Evolutionary conservation across 2,329 filamentous ascomycete species (phyloP).

Genomic region (Hypomyces rosellus): DNA sequence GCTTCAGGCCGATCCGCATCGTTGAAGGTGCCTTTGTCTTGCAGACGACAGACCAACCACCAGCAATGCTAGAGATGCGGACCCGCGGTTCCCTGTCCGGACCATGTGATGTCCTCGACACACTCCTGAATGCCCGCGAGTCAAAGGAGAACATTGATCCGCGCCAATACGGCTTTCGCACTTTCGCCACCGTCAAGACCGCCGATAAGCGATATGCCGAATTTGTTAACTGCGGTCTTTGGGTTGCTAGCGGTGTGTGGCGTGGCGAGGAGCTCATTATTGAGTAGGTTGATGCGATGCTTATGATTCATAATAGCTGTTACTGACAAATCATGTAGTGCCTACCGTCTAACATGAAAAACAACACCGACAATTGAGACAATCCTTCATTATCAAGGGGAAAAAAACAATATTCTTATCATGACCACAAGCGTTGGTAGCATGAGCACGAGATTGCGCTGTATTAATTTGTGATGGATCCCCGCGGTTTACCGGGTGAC

Average conservation of each 20-base stretch:
- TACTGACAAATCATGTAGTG: slow-evolving; percentile 9
- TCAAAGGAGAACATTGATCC: slow-evolving; percentile 33
- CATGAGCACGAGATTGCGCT: slow-evolving; percentile 1
- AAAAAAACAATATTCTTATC: not conserved
- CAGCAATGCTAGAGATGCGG: slow-evolving; percentile 41
- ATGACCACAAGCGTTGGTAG: not conserved
- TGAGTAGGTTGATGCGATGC: slow-evolving; percentile 29
- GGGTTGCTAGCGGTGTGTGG: slow-evolving; percentile 44
- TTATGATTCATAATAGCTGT: not conserved
- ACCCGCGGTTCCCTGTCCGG: slow-evolving; percentile 43
- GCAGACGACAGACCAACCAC: slow-evolving; percentile 39
- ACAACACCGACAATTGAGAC: not conserved
- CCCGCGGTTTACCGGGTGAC: slow-evolving; percentile 2
- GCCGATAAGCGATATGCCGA: slow-evolving; percentile 43
- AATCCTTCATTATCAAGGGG: not conserved
- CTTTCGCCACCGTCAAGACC: slow-evolving; percentile 45
- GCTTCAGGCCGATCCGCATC: slow-evolving; percentile 35
- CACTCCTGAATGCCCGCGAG: slow-evolving; percentile 31
- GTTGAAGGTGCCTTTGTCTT: slow-evolving; percentile 46
- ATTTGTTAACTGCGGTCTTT: slow-evolving; percentile 43
- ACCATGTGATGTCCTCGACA: slow-evolving; percentile 37
- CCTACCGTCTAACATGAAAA: slow-evolving; percentile 14
- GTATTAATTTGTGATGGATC: slow-evolving; percentile 3
- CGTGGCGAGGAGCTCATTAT: slow-evolving; percentile 39
- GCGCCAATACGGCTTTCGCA: slow-evolving; percentile 41